Evolutionary conservation across 140 eudicot genomes (phyloP).

Genomic region (Senecio squalidus): DNA sequence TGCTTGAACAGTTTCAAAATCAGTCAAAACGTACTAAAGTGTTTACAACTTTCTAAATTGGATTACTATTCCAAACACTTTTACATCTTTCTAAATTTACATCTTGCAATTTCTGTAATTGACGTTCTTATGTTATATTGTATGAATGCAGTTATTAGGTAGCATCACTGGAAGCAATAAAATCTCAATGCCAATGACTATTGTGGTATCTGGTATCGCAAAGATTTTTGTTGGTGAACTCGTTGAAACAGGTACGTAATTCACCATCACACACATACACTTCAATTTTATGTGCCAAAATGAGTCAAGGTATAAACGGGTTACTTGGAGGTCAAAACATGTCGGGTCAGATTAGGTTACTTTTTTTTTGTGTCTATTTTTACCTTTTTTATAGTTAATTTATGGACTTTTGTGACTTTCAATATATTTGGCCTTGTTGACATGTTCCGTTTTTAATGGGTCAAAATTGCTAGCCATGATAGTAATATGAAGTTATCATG

Average conservation of each 20-base stretch:
- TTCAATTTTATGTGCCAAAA: neutral
- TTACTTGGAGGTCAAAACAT: neutral
- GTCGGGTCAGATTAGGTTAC: too few relatives aligned
- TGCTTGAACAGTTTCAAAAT: neutral
- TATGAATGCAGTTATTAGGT: conserved; percentile 55
- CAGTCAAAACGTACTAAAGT: neutral
- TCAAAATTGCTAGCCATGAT: neutral
- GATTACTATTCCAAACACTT: too few relatives aligned
- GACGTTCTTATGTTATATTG: neutral
- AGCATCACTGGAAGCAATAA: conserved; percentile 87
- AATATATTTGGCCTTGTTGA: too few relatives aligned
- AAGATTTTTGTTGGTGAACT: conserved; percentile 94
- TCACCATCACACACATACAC: neutral
- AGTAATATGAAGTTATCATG: neutral
- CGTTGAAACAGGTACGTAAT: conserved; percentile 64
- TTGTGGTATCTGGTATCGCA: conserved; percentile 93
- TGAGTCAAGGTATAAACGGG: neutral
- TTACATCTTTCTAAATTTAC: too few relatives aligned
- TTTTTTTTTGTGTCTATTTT: too few relatives aligned
- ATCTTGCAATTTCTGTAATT: neutral
- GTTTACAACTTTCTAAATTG: neutral
- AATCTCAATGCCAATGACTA: conserved; percentile 87
- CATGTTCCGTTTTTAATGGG: neutral
- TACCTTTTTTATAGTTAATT: neutral
- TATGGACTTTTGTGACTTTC: too few relatives aligned